Evolutionary conservation across 2,329 filamentous ascomycete species (phyloP).

Genomic region (Rhynchosporium secalis): DNA sequence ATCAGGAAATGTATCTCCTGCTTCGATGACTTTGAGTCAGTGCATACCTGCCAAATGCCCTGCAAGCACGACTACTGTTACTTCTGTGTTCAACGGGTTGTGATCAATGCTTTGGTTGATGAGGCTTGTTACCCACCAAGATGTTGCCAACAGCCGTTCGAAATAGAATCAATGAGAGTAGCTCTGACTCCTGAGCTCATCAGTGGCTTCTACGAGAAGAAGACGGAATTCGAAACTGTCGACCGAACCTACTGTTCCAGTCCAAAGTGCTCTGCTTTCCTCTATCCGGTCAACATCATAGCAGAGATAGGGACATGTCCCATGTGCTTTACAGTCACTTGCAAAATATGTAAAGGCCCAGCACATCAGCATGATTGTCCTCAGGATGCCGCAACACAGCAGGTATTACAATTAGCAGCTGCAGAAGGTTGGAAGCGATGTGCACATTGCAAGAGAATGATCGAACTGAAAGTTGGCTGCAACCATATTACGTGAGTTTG

Average conservation of each 20-base stretch:
- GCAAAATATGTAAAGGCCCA: slow-evolving; percentile 49
- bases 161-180: slow-evolving; percentile 12
- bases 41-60: neutral
- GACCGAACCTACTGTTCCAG: slow-evolving; percentile 52
- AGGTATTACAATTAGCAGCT: slow-evolving; percentile 42
- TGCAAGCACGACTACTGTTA: slow-evolving; percentile 17
- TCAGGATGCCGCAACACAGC: slow-evolving; percentile 40
- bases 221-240: slow-evolving; percentile 48
- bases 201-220: slow-evolving; percentile 45
- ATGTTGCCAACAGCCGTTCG: slow-evolving; percentile 18
- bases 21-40: neutral
- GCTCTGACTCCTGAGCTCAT: slow-evolving; percentile 16
- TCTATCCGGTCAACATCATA: slow-evolving; percentile 41
- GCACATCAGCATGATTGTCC: slow-evolving; percentile 50
- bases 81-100: slow-evolving; percentile 14
- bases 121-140: slow-evolving; percentile 17
- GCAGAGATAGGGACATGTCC: slow-evolving; percentile 42
- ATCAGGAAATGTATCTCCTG: neutral
- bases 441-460: slow-evolving; percentile 37
- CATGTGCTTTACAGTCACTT: slow-evolving; percentile 47
- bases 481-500: slow-evolving; percentile 52
- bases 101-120: slow-evolving; percentile 13
- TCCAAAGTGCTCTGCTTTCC: slow-evolving; percentile 47
- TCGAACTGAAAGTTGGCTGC: slow-evolving; percentile 53
- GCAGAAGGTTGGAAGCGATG: slow-evolving; percentile 53